Evolutionary conservation across 2,329 filamentous ascomycete genomes (phyloP).

Genomic region (Dissoconium aciculare): DNA sequence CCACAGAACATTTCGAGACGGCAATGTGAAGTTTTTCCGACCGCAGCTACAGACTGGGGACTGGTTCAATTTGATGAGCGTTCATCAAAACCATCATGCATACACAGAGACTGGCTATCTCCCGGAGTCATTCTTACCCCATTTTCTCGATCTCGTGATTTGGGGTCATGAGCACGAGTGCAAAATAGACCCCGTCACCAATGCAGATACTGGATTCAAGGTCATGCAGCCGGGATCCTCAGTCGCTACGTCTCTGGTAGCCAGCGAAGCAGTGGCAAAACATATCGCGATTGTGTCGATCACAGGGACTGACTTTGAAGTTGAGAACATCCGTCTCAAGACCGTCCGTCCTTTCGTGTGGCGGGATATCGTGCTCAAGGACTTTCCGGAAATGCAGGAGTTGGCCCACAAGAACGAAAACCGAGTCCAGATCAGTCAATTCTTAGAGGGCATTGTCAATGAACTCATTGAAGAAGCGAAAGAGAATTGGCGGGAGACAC

Average conservation of each 20-base stretch:
- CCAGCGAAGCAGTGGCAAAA: slow-evolving; percentile 80
- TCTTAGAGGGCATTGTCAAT: slow-evolving; percentile 64
- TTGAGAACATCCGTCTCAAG: slow-evolving; percentile 70
- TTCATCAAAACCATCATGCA: slow-evolving; percentile 92
- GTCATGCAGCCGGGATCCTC: slow-evolving; percentile 98
- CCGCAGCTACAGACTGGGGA: slow-evolving; percentile 66
- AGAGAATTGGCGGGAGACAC: slow-evolving; percentile 63
- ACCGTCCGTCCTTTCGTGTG: slow-evolving; percentile 84
- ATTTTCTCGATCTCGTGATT: slow-evolving; percentile 79
- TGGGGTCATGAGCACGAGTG: slow-evolving; percentile 99
- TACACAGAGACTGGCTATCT: slow-evolving; percentile 88
- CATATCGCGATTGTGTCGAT: slow-evolving; percentile 77
- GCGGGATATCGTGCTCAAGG: slow-evolving; percentile 60
- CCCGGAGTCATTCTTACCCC: slow-evolving; percentile 80
- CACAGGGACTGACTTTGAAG: slow-evolving; percentile 59
- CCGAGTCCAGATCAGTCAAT: slow-evolving; percentile 53
- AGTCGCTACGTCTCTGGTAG: slow-evolving; percentile 79
- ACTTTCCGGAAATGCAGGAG: slow-evolving; percentile 61
- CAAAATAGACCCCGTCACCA: slow-evolving; percentile 66
- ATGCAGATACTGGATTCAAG: slow-evolving; percentile 77
- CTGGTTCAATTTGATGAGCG: slow-evolving; percentile 91
- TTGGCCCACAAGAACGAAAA: slow-evolving; percentile 74
- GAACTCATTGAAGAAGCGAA: slow-evolving; percentile 78
- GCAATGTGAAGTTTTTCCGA: slow-evolving; percentile 85
- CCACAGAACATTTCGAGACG: slow-evolving; percentile 83